Evolutionary conservation across 2,329 filamentous ascomycete genomes (phyloP).

Genomic region (Zarea fungicola): DNA sequence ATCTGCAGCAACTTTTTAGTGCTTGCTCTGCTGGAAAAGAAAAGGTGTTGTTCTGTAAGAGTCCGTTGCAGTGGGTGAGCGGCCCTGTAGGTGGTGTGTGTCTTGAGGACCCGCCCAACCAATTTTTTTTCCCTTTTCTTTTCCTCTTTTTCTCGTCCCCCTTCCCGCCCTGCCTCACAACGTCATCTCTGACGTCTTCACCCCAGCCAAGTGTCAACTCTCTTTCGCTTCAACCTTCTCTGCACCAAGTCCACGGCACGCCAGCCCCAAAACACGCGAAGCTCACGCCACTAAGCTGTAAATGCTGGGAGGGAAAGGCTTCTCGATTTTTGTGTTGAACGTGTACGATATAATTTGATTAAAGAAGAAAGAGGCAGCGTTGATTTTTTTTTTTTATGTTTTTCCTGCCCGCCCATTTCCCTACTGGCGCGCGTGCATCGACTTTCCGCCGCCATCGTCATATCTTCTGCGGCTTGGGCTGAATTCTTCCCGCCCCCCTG

Average conservation of each 20-base stretch:
- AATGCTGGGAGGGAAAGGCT: too few relatives aligned
- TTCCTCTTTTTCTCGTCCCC: constrained; percentile 24
- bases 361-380: neutral
- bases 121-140: constrained; percentile 31
- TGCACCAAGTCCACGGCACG: neutral
- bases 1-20: too few relatives aligned
- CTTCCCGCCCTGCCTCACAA: constrained; percentile 32
- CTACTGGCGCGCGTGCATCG: too few relatives aligned
- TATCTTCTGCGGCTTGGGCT: too few relatives aligned
- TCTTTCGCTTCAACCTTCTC: constrained; percentile 3
- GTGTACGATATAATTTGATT: constrained; percentile 16
- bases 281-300: too few relatives aligned
- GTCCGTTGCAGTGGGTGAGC: neutral
- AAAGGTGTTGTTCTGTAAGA: too few relatives aligned
- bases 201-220: constrained; percentile 21
- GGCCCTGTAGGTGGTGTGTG: constrained; percentile 12
- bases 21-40: too few relatives aligned
- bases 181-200: constrained; percentile 46
- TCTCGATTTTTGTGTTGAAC: too few relatives aligned
- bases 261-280: neutral
- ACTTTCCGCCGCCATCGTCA: too few relatives aligned
- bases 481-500: too few relatives aligned
- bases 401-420: neutral
- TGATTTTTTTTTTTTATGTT: neutral
- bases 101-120: constrained; percentile 6